A percentile compares a stretch with the other conserved stretches of the same genome.
Conservation (phyloP, 2,329 filamentous ascomycete species). For the Tricladium varicosporioides region DNA sequence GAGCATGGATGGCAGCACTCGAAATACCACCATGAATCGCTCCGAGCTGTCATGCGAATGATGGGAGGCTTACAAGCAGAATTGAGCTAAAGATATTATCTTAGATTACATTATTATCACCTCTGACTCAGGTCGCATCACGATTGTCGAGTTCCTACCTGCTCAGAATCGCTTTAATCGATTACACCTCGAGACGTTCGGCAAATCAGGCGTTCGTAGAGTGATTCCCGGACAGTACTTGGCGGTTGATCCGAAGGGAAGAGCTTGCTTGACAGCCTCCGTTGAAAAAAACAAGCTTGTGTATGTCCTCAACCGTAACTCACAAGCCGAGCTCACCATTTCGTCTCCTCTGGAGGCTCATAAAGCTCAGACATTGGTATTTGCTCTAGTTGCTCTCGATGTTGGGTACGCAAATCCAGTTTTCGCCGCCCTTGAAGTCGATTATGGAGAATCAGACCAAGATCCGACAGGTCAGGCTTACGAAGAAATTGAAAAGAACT, state of each 20-base stretch:
- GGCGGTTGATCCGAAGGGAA: constrained; percentile 90
- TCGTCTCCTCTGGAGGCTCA: constrained; percentile 96
- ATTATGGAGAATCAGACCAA: constrained; percentile 88
- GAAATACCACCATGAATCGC: constrained; percentile 31
- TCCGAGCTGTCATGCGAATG: constrained; percentile 17
- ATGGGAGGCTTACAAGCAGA: constrained; percentile 12
- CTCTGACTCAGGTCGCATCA: constrained; percentile 92
- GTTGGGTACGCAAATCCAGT: constrained; percentile 97
- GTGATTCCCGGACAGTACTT: constrained; percentile 96
- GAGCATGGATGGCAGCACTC: constrained; percentile 56
- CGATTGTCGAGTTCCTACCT: constrained; percentile 87
- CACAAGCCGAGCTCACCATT: constrained; percentile 91
- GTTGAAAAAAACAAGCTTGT: constrained; percentile 99
- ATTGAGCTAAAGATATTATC: constrained; percentile 27
- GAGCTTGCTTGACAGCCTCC: constrained; percentile 90
- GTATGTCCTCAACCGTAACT: constrained; percentile 94
- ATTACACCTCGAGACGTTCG: constrained; percentile 94
- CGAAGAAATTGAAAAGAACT: constrained; percentile 78
- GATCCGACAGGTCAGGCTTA: constrained; percentile 83
- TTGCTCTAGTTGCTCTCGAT: constrained; percentile 83
- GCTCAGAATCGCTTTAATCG: constrained; percentile 84
- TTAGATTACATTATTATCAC: constrained; percentile 94
- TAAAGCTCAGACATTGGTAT: constrained; percentile 86
- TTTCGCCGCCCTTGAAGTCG: constrained; percentile 90
- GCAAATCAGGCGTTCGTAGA: constrained; percentile 90